Conservation (phyloP, 768 basidiomycete genomes). For the Suillus subluteus region DNA sequence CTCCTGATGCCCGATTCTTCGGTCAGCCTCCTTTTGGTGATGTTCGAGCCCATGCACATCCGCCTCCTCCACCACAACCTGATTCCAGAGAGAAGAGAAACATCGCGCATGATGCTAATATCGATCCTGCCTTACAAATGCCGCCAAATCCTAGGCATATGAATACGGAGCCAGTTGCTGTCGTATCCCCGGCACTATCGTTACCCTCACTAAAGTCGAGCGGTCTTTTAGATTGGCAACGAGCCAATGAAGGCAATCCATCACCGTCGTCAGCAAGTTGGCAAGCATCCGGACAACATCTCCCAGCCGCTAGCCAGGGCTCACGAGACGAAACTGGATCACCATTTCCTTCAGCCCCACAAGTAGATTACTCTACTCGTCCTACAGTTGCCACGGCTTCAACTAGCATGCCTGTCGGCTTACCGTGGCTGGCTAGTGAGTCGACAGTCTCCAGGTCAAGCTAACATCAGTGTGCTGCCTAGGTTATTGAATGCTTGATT, state of each 20-base stretch:
- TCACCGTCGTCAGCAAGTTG: conserved; percentile 22
- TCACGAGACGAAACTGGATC: conserved; percentile 24
- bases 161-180: conserved; percentile 22
- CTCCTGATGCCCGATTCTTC: conserved; percentile 41
- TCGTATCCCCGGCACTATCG: conserved; percentile 40
- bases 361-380: conserved; percentile 21
- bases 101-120: conserved; percentile 29
- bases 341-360: conserved; percentile 16
- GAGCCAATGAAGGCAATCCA: conserved; percentile 15
- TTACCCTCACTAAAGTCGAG: conserved; percentile 77
- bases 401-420: conserved; percentile 63
- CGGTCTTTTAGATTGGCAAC: conserved; percentile 63
- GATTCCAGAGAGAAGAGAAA: conserved; percentile 33
- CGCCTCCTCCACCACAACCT: conserved; percentile 14
- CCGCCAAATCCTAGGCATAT: conserved; percentile 26
- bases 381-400: conserved; percentile 20
- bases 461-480: conserved; percentile 17
- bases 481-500: conserved; percentile 1
- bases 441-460: conserved; percentile 37
- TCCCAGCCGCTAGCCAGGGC: conserved; percentile 22
- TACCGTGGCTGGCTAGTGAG: conserved; percentile 73
- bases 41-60: conserved; percentile 19
- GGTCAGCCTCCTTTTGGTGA: conserved; percentile 25
- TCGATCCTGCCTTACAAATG: conserved; percentile 36
- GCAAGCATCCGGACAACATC: conserved; percentile 29